phyloP scores from a whole-genome alignment of 2,329 filamentous ascomycete genomes.

The Paraphoma chrysanthemicola region DNA sequence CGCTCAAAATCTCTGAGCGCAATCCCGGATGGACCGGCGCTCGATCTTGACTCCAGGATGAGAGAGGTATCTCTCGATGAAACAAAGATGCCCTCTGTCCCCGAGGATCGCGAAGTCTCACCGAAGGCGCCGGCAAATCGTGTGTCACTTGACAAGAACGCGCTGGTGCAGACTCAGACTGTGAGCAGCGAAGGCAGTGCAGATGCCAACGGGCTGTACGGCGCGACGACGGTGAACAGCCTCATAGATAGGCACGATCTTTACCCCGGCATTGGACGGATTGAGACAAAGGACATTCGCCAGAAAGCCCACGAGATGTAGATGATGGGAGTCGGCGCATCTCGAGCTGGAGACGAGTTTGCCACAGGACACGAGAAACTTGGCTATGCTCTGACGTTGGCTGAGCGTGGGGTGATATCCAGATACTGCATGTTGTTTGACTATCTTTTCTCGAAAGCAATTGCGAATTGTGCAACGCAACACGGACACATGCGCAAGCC shows the following conservation, averaged over 20 bases:
- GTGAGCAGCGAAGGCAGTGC: slow-evolving; percentile 28
- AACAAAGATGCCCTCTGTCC: slow-evolving; percentile 10
- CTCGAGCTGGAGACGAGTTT: neutral
- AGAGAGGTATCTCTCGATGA: slow-evolving; percentile 21
- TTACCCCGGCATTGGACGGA: slow-evolving; percentile 44
- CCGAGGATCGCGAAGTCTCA: slow-evolving; percentile 14
- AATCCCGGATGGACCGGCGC: slow-evolving; percentile 31
- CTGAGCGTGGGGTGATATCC: neutral
- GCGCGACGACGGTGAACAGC: slow-evolving; percentile 43
- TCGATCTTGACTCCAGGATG: slow-evolving; percentile 34
- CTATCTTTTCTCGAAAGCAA: neutral
- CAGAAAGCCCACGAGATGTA: slow-evolving; percentile 31
- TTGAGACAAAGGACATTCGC: slow-evolving; percentile 50
- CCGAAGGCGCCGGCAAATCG: slow-evolving; percentile 1
- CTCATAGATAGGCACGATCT: slow-evolving; percentile 54
- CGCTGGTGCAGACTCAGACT: slow-evolving; percentile 37
- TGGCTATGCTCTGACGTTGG: neutral
- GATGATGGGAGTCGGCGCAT: neutral
- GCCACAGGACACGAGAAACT: too few relatives aligned
- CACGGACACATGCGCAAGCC: neutral
- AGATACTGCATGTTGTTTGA: neutral
- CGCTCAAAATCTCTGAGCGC: slow-evolving; percentile 45
- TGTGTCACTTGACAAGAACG: slow-evolving; percentile 24
- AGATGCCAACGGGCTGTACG: slow-evolving; percentile 22
- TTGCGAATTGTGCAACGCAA: too few relatives aligned